Evolutionary conservation across 225 moss, liverwort and hornwort genomes (phyloP).

Genomic region (Asterella californica): DNA sequence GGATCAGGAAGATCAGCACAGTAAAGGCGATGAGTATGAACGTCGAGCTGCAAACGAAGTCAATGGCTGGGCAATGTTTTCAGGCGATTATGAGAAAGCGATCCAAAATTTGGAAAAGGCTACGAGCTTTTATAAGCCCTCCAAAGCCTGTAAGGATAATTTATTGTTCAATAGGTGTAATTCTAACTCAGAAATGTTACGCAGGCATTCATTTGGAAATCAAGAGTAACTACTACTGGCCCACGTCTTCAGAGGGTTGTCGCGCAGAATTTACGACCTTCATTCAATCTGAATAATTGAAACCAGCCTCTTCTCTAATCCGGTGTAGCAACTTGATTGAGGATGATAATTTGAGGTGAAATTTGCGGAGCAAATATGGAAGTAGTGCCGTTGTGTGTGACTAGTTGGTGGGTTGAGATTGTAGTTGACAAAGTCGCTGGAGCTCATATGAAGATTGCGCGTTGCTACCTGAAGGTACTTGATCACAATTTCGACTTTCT

Average conservation of each 20-base stretch:
- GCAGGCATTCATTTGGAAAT: too few relatives aligned
- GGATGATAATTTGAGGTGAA: too few relatives aligned
- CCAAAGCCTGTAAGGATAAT: constrained; percentile 20
- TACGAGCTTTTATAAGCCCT: constrained; percentile 18
- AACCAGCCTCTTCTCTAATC: too few relatives aligned
- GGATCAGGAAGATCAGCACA: constrained; percentile 18
- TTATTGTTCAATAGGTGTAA: not conserved
- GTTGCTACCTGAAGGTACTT: constrained; percentile 21
- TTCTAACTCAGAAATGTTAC: too few relatives aligned
- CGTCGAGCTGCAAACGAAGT: constrained; percentile 27
- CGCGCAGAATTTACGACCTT: too few relatives aligned
- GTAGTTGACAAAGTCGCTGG: constrained; percentile 19
- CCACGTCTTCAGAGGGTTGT: too few relatives aligned
- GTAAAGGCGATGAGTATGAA: constrained; percentile 22
- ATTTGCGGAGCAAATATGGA: not conserved
- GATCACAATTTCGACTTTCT: not conserved
- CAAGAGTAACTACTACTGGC: too few relatives aligned
- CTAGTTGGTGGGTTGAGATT: not conserved
- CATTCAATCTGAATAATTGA: too few relatives aligned
- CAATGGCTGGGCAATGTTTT: constrained; percentile 20
- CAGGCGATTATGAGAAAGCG: constrained; percentile 22
- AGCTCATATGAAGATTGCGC: constrained; percentile 25
- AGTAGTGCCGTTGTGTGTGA: not conserved
- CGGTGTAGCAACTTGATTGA: too few relatives aligned
- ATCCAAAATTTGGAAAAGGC: constrained; percentile 14